Percentiles rank a stretch among this genome's conserved stretches.
Conservation (phyloP, 352 stramenopile genomes). For the Phytophthora syringae region DNA sequence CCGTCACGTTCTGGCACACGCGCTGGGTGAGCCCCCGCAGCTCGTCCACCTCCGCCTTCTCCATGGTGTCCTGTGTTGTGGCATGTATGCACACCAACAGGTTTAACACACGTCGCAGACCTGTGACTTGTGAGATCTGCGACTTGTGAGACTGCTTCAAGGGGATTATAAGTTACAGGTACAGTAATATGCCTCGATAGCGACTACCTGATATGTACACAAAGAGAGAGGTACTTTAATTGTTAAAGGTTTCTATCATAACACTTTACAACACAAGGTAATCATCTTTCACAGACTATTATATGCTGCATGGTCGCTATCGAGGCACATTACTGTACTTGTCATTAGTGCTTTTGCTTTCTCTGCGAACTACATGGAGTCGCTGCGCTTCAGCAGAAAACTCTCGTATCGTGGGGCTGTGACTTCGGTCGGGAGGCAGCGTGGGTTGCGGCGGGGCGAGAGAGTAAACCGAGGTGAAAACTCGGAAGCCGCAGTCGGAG, state of each 20-base stretch:
- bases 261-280: too few relatives aligned
- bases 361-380: constrained; percentile 54
- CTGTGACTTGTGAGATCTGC: constrained; percentile 30
- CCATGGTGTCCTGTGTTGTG: constrained; percentile 43
- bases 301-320: too few relatives aligned
- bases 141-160: constrained; percentile 19
- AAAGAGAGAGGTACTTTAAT: too few relatives aligned
- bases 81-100: constrained; percentile 12
- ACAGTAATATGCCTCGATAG: too few relatives aligned
- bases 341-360: neutral
- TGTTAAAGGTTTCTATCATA: too few relatives aligned
- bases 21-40: constrained; percentile 65
- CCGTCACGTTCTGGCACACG: constrained; percentile 72
- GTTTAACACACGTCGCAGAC: constrained; percentile 32
- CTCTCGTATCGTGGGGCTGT: constrained; percentile 40
- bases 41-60: constrained; percentile 60
- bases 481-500: constrained; percentile 30
- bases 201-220: too few relatives aligned
- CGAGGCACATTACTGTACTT: too few relatives aligned
- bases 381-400: constrained; percentile 44
- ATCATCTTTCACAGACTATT: too few relatives aligned
- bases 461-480: constrained; percentile 37
- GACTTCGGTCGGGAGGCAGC: constrained; percentile 18
- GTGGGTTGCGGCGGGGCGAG: constrained; percentile 30
- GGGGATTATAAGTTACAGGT: constrained; percentile 6